These are phyloP conservation scores for Nymphaea thermarum DNA, from an alignment of 164 flowering plant genomes.

Conservation along the genomic window DNA sequence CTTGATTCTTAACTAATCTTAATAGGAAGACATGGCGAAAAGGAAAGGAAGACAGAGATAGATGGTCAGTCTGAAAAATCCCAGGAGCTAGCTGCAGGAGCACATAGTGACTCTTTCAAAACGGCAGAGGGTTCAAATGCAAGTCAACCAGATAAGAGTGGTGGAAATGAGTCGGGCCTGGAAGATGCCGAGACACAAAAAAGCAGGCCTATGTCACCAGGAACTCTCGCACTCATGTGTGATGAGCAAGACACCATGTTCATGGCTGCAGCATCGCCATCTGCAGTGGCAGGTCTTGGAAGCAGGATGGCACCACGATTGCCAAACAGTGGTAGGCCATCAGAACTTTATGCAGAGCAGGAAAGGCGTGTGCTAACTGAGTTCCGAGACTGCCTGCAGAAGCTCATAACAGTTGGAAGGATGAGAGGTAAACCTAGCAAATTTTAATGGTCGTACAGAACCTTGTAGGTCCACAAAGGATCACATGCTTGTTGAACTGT, in stretches of 20 bases:
- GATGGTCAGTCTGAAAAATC: conserved; percentile 29
- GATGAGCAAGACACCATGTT: conserved; percentile 87
- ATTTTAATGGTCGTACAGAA: background rate
- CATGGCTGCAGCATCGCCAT: conserved; percentile 33
- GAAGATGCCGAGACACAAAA: conserved; percentile 52
- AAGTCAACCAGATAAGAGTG: conserved; percentile 34
- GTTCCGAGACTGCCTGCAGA: conserved; percentile 66
- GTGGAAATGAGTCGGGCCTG: conserved; percentile 28
- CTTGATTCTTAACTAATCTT: background rate
- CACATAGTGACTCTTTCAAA: conserved; percentile 23
- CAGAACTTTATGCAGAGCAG: conserved; percentile 69
- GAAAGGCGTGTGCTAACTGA: conserved; percentile 60
- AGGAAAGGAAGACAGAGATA: conserved; percentile 24
- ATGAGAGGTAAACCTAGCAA: conserved; percentile 47
- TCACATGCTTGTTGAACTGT: background rate
- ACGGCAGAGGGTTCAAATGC: conserved; percentile 31
- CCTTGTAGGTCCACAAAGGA: background rate
- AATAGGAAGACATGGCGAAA: conserved; percentile 30
- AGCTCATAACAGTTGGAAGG: conserved; percentile 61
- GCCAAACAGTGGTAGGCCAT: conserved; percentile 34
- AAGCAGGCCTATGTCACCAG: conserved; percentile 83
- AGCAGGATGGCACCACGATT: conserved; percentile 23
- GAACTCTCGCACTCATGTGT: conserved; percentile 88
- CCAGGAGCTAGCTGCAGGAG: conserved; percentile 8
- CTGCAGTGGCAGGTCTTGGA: conserved; percentile 19